Conservation (phyloP, 2,329 filamentous ascomycete genomes). For the Aspergillus sp. region DNA sequence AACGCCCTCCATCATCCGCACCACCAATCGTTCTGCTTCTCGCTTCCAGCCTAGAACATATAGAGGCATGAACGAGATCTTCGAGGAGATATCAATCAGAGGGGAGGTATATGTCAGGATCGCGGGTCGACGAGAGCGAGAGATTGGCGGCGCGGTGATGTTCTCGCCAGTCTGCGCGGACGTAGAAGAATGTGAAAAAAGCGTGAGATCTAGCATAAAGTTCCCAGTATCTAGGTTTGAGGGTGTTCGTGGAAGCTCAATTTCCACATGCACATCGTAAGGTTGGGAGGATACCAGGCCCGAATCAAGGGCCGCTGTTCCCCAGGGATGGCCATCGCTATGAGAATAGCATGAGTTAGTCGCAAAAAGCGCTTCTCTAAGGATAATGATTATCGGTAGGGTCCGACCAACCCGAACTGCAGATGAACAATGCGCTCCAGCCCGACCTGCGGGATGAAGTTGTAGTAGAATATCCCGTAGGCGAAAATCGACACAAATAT, state of each 20-base stretch:
- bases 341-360: background rate
- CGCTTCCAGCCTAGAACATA: conserved; percentile 66
- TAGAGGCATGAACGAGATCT: conserved; percentile 64
- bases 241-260: conserved; percentile 76
- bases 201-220: conserved; percentile 85
- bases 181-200: conserved; percentile 55
- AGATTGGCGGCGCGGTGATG: conserved; percentile 49
- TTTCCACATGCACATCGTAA: conserved; percentile 77
- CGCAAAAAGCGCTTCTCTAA: background rate
- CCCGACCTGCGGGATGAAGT: conserved; percentile 66
- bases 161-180: conserved; percentile 29
- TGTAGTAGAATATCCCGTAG: conserved; percentile 68
- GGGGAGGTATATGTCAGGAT: conserved; percentile 78
- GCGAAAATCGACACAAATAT: conserved; percentile 59
- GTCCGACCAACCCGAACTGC: conserved; percentile 59
- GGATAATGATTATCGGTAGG: background rate
- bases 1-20: conserved; percentile 73
- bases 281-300: conserved; percentile 69
- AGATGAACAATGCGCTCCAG: conserved; percentile 63
- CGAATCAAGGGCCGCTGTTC: conserved; percentile 49
- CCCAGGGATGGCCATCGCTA: conserved; percentile 52
- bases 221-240: conserved; percentile 77
- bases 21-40: conserved; percentile 63
- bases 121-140: conserved; percentile 69
- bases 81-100: conserved; percentile 62